A percentile compares a stretch with the other conserved stretches of the same genome.
Conservation (phyloP, 768 basidiomycete species). For the Hypholoma fasciculare region DNA sequence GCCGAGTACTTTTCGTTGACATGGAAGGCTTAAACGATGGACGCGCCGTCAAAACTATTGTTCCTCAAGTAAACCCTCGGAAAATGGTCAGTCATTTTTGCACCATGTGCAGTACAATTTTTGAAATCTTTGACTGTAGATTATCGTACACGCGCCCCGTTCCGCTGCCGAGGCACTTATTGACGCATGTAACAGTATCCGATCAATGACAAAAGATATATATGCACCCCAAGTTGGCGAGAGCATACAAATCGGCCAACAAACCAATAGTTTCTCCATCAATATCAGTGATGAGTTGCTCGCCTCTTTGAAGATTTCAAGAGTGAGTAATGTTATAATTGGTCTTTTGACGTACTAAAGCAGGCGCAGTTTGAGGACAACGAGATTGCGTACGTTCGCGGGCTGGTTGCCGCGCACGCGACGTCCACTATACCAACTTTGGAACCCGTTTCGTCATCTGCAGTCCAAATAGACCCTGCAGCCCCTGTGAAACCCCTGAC, state of each 20-base stretch:
- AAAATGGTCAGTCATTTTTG: conserved; percentile 68
- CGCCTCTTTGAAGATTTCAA: conserved; percentile 78
- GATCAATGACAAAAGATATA: conserved; percentile 92
- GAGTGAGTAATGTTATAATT: conserved; percentile 51
- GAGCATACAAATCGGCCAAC: conserved; percentile 88
- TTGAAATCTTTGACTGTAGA: conserved; percentile 44
- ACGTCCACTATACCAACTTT: conserved; percentile 89
- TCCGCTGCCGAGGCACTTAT: conserved; percentile 72
- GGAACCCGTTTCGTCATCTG: conserved; percentile 55
- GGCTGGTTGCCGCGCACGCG: conserved; percentile 81
- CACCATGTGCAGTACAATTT: neutral
- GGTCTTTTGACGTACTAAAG: neutral
- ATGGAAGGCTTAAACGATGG: conserved; percentile 98
- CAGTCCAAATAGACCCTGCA: conserved; percentile 22
- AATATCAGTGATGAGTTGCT: conserved; percentile 90
- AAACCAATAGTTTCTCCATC: conserved; percentile 92
- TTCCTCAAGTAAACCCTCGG: conserved; percentile 94
- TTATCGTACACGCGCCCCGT: conserved; percentile 80
- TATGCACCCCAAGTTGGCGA: conserved; percentile 78
- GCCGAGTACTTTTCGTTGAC: conserved; percentile 88
- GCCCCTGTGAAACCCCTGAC: conserved; percentile 21
- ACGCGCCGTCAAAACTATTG: conserved; percentile 93
- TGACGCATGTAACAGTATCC: conserved; percentile 78
- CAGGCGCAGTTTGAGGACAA: conserved; percentile 88
- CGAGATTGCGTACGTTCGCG: conserved; percentile 91